A percentile compares a stretch with the other conserved stretches of the same genome.
Evolutionary conservation across 768 basidiomycete species (phyloP).

Genomic region (Multifurca ochricompacta): DNA sequence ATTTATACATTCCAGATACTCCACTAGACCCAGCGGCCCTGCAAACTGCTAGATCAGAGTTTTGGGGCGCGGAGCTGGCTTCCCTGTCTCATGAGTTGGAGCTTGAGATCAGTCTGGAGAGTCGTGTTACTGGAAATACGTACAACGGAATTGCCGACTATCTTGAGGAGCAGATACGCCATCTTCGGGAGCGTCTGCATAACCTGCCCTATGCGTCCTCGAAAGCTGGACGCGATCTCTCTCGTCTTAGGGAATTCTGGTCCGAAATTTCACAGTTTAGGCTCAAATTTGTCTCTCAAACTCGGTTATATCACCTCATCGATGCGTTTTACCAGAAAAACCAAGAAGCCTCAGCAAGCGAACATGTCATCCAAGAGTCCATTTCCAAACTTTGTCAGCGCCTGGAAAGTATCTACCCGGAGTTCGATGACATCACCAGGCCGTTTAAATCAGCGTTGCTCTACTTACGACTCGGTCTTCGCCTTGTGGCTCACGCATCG

Average conservation of each 20-base stretch:
- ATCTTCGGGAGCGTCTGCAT: constrained; percentile 27
- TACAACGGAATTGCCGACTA: constrained; percentile 41
- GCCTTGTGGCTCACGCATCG: constrained; percentile 34
- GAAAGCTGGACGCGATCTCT: constrained; percentile 32
- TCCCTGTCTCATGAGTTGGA: constrained; percentile 40
- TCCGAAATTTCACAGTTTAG: constrained; percentile 72
- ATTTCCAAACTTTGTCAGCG: constrained; percentile 72
- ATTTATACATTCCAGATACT: constrained; percentile 71
- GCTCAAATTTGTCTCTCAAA: constrained; percentile 40
- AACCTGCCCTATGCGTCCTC: constrained; percentile 27
- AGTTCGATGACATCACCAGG: constrained; percentile 61
- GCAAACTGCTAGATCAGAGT: constrained; percentile 38
- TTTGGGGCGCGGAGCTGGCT: constrained; percentile 36
- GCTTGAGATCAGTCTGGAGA: constrained; percentile 51
- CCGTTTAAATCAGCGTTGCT: constrained; percentile 62
- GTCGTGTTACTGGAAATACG: constrained; percentile 45
- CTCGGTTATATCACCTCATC: constrained; percentile 45
- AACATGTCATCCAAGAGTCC: constrained; percentile 71
- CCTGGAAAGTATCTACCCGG: constrained; percentile 55
- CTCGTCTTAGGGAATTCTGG: constrained; percentile 61
- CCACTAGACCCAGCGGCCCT: constrained; percentile 83
- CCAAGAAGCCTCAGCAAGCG: constrained; percentile 39
- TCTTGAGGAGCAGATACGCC: constrained; percentile 34
- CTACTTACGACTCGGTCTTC: constrained; percentile 65
- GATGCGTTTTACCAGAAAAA: constrained; percentile 31